Evolutionary conservation across 2,329 filamentous ascomycete species (phyloP).

Genomic region (Aaosphaeria arxii): DNA sequence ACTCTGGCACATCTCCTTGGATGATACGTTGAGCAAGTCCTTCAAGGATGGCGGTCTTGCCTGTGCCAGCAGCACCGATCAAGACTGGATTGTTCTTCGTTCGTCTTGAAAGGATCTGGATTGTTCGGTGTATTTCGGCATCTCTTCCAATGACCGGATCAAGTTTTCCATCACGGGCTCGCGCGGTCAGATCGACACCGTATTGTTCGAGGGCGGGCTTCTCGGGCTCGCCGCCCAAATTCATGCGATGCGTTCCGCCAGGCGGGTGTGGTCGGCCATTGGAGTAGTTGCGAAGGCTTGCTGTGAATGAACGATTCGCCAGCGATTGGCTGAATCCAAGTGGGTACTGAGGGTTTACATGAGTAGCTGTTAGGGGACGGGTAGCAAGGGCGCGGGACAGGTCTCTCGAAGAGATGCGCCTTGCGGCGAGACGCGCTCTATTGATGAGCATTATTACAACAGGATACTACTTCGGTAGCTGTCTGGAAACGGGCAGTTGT

Average conservation of each 20-base stretch:
- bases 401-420: conserved; percentile 26
- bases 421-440: conserved; percentile 32
- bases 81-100: conserved; percentile 96
- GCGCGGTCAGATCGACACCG: conserved; percentile 83
- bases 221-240: conserved; percentile 71
- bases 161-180: conserved; percentile 82
- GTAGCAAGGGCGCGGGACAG: conserved; percentile 11
- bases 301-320: conserved; percentile 28
- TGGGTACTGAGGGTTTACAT: too few relatives aligned
- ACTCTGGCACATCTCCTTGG: conserved; percentile 89
- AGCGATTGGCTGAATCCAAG: too few relatives aligned
- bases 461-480: too few relatives aligned
- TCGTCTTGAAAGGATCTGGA: conserved; percentile 85
- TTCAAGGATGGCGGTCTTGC: conserved; percentile 91
- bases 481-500: background rate
- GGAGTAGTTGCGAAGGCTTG: conserved; percentile 48
- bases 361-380: conserved; percentile 5
- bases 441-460: conserved; percentile 31
- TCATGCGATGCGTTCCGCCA: conserved; percentile 91
- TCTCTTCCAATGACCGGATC: conserved; percentile 96
- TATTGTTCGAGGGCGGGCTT: conserved; percentile 89
- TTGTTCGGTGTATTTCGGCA: conserved; percentile 86
- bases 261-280: conserved; percentile 71
- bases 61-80: conserved; percentile 88
- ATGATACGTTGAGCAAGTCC: conserved; percentile 88